Percentiles rank a stretch among this genome's conserved stretches.
Conservation (phyloP, 176 grass and related monocot species). For the Carex kokanica region DNA sequence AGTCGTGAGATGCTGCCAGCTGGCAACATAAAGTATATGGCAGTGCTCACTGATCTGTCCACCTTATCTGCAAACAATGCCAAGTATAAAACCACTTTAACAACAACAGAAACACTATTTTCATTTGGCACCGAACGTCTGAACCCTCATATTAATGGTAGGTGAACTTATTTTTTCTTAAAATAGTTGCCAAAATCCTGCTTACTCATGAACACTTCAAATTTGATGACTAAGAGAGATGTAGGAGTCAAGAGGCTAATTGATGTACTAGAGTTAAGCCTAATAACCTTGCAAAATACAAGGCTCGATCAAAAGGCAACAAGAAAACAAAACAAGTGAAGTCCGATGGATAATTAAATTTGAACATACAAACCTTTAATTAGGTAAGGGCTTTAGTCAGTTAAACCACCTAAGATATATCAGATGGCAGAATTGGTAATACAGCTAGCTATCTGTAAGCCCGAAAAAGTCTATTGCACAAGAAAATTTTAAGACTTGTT, state of each 20-base stretch:
- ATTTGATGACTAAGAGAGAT: neutral
- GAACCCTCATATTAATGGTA: neutral
- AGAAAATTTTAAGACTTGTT: neutral
- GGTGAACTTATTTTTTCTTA: neutral
- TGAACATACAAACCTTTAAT: neutral
- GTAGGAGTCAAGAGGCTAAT: neutral
- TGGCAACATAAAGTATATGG: slow-evolving; percentile 87
- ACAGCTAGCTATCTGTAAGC: neutral
- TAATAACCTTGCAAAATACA: slow-evolving; percentile 1
- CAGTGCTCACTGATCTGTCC: slow-evolving; percentile 70
- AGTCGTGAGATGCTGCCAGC: slow-evolving; percentile 73
- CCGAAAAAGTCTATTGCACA: neutral
- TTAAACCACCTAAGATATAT: neutral
- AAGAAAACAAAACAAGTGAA: neutral
- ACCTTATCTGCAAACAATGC: slow-evolving; percentile 69
- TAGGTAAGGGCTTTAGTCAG: neutral
- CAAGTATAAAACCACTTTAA: slow-evolving; percentile 5
- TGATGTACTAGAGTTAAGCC: neutral
- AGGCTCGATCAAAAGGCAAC: neutral
- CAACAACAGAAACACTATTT: neutral
- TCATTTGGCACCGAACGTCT: neutral
- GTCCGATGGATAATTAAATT: neutral
- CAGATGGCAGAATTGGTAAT: neutral
- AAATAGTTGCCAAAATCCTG: neutral
- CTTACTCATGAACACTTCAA: neutral